These are phyloP conservation scores for Basipetospora chlamydospora DNA, from an alignment of 2,329 filamentous ascomycete genomes.

Conservation along the genomic window DNA sequence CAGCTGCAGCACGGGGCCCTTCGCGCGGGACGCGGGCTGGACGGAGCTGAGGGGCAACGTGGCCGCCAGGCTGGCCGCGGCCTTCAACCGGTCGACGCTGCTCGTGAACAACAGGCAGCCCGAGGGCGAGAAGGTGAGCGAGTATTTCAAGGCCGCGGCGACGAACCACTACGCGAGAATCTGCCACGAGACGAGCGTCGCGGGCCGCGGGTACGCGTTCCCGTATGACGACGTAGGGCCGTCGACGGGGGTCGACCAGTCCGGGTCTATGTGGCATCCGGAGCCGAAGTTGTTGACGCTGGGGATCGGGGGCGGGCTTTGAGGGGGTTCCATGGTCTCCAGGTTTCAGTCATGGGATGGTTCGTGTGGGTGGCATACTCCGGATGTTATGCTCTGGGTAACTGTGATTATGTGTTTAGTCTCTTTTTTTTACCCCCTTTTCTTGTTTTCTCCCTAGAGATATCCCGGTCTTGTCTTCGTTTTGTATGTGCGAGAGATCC, in stretches of 20 bases:
- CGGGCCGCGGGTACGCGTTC: slow-evolving; percentile 52
- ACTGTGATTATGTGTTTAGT: too few species aligned
- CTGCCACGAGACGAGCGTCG: slow-evolving; percentile 44
- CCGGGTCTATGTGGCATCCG: slow-evolving; percentile 44
- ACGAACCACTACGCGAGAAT: slow-evolving; percentile 57
- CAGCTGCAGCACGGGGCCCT: slow-evolving; percentile 40
- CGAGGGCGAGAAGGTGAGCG: slow-evolving; percentile 28
- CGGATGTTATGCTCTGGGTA: too few species aligned
- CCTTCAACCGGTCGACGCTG: slow-evolving; percentile 61
- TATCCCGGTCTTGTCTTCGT: too few species aligned
- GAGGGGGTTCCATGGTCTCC: too few species aligned
- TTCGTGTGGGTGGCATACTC: not conserved
- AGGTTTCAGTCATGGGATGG: not conserved
- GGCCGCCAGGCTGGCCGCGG: slow-evolving; percentile 59
- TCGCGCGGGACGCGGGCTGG: slow-evolving; percentile 28
- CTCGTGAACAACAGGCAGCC: slow-evolving; percentile 37
- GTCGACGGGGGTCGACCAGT: slow-evolving; percentile 40
- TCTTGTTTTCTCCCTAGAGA: too few species aligned
- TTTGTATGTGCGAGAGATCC: too few species aligned
- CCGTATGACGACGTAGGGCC: slow-evolving; percentile 56
- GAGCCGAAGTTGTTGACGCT: slow-evolving; percentile 41
- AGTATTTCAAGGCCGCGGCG: slow-evolving; percentile 37
- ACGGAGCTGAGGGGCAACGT: slow-evolving; percentile 41
- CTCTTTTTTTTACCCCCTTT: too few species aligned
- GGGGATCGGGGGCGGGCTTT: slow-evolving; percentile 29